Evolutionary conservation across 768 basidiomycete species (phyloP).

Genomic region (Strobilomyces dryophilus): DNA sequence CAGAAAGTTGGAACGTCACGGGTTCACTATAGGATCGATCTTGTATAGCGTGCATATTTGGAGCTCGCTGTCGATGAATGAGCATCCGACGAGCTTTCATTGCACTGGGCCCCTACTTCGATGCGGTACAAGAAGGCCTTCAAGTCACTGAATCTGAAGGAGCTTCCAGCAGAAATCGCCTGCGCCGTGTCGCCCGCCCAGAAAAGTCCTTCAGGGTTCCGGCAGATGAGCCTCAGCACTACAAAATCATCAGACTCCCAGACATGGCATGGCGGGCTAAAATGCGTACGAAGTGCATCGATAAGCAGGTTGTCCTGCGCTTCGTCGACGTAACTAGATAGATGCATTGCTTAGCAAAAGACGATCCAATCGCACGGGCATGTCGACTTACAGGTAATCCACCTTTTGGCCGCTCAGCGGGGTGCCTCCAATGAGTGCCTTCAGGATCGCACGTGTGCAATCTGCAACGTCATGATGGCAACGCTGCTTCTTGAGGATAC

Average conservation of each 20-base stretch:
- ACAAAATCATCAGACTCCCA: slow-evolving; percentile 6
- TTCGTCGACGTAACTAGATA: slow-evolving; percentile 62
- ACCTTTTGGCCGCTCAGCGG: slow-evolving; percentile 39
- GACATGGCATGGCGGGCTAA: background rate
- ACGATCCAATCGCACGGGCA: background rate
- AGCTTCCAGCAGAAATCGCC: too few species aligned
- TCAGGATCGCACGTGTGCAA: slow-evolving; percentile 53
- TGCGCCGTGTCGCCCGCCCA: too few species aligned
- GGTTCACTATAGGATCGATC: too few species aligned
- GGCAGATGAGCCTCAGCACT: slow-evolving; percentile 29
- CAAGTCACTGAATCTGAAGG: slow-evolving; percentile 19
- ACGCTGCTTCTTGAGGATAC: slow-evolving; percentile 39
- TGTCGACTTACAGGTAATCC: slow-evolving; percentile 48
- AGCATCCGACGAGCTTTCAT: too few species aligned
- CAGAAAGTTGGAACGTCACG: too few species aligned
- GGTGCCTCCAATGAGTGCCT: slow-evolving; percentile 26
- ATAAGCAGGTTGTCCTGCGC: slow-evolving; percentile 33
- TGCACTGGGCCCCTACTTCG: slow-evolving; percentile 41
- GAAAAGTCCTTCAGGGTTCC: too few species aligned
- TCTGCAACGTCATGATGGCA: slow-evolving; percentile 57
- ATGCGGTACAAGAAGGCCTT: slow-evolving; percentile 62
- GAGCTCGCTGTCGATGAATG: too few species aligned
- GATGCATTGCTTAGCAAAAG: background rate
- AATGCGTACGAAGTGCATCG: slow-evolving; percentile 52
- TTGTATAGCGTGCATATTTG: too few species aligned